Percentiles rank a stretch among this genome's conserved stretches.
These are phyloP conservation scores for Triticum dicoccoides DNA, from an alignment of 176 grass and related monocot genomes.

Conservation along the genomic window DNA sequence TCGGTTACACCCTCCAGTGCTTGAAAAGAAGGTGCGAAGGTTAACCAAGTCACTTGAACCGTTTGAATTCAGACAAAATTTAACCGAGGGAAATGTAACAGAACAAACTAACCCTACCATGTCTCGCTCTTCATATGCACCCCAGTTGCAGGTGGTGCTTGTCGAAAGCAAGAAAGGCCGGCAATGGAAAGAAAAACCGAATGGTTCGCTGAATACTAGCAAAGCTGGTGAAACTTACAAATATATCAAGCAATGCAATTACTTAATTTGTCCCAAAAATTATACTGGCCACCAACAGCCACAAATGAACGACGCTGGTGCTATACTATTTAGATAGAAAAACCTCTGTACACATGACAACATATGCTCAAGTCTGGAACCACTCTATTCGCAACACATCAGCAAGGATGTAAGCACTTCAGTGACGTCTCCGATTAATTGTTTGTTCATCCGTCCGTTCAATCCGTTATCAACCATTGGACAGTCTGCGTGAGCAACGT, in stretches of 20 bases:
- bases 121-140: too few species aligned
- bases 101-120: too few species aligned
- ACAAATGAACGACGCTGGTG: neutral
- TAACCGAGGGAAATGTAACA: too few species aligned
- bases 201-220: neutral
- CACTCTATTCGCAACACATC: neutral
- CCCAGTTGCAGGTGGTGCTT: too few species aligned
- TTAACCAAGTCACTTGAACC: too few species aligned
- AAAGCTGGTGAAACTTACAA: neutral
- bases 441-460: neutral
- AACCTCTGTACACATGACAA: neutral
- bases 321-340: neutral
- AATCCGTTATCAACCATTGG: neutral
- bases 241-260: neutral
- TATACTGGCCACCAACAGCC: neutral
- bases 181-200: neutral
- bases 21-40: too few species aligned
- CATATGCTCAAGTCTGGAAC: neutral
- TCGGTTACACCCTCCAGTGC: too few species aligned
- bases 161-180: too few species aligned
- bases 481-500: neutral
- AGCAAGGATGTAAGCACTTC: neutral
- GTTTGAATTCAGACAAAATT: too few species aligned
- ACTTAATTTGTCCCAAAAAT: neutral
- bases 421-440: neutral